Conservation (phyloP, 2,329 filamentous ascomycete genomes). For the Xylariales sp. region DNA sequence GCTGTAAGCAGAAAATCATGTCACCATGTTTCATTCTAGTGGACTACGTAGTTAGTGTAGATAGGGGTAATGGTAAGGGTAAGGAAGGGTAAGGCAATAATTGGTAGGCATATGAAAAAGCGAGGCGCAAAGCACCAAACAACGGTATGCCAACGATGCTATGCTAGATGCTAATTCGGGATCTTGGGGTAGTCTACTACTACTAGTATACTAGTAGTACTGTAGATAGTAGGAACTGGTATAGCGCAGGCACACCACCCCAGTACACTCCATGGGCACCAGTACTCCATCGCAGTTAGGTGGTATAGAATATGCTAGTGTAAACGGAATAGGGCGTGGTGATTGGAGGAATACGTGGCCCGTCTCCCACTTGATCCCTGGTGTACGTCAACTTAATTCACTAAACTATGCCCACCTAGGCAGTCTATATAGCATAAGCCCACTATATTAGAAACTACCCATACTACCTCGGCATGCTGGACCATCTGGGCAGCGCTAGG, state of each 20-base stretch:
- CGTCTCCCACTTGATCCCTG: background rate
- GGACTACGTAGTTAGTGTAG: no score
- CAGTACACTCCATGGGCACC: no score
- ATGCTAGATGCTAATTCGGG: constrained; percentile 9
- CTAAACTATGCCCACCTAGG: background rate
- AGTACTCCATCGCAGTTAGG: no score
- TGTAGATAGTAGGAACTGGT: background rate
- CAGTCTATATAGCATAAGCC: no score
- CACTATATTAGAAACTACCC: background rate
- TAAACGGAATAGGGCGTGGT: constrained; percentile 4
- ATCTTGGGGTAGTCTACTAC: background rate
- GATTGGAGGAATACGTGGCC: background rate
- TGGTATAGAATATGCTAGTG: no score
- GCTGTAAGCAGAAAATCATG: constrained; percentile 22
- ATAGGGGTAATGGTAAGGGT: no score
- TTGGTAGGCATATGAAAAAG: constrained; percentile 13
- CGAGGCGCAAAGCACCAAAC: no score
- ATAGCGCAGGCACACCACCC: no score
- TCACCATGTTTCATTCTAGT: constrained; percentile 26
- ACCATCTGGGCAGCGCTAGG: no score
- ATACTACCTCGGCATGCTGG: background rate
- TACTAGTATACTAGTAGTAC: no score
- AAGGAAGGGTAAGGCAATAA: background rate
- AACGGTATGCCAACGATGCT: constrained; percentile 20
- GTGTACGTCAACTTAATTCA: background rate